Evolutionary conservation across 371 early-diverging fungal species (phyloP).

Genomic region (Rhizopus delemar): DNA sequence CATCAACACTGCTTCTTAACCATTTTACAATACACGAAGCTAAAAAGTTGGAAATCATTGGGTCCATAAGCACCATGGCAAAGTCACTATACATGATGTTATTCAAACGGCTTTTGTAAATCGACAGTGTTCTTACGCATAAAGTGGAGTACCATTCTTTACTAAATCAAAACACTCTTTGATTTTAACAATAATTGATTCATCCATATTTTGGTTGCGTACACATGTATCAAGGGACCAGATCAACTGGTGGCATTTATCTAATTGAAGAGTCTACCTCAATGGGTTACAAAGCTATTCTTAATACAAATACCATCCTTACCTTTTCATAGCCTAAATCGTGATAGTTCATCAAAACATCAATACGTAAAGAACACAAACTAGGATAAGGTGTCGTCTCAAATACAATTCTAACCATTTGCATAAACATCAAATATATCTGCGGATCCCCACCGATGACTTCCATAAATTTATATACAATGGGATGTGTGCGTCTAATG

Average conservation of each 20-base stretch:
- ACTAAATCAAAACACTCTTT: conserved; percentile 68
- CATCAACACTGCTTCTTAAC: conserved; percentile 40
- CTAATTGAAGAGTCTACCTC: conserved; percentile 48
- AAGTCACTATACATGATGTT: conserved; percentile 45
- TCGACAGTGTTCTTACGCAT: conserved; percentile 51
- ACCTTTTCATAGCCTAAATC: conserved; percentile 54
- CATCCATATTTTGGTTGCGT: conserved; percentile 66
- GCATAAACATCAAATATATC: conserved; percentile 61
- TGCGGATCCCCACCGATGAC: conserved; percentile 57
- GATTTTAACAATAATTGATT: conserved; percentile 61
- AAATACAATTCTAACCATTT: conserved; percentile 61
- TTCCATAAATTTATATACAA: conserved; percentile 51
- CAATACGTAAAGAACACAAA: conserved; percentile 68
- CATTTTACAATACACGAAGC: conserved; percentile 41
- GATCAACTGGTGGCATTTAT: conserved; percentile 63
- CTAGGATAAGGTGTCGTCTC: conserved; percentile 59
- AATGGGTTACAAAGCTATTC: background rate
- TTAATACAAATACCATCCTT: background rate
- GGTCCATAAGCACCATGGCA: conserved; percentile 65
- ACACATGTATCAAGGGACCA: conserved; percentile 73
- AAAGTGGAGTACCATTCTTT: conserved; percentile 53
- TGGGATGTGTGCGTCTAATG: conserved; percentile 56
- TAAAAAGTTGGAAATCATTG: conserved; percentile 58
- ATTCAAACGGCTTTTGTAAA: no score
- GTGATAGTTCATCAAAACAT: conserved; percentile 69